Conservation (phyloP, 148 eudicot genomes). For the Chenopodium suecicum region DNA sequence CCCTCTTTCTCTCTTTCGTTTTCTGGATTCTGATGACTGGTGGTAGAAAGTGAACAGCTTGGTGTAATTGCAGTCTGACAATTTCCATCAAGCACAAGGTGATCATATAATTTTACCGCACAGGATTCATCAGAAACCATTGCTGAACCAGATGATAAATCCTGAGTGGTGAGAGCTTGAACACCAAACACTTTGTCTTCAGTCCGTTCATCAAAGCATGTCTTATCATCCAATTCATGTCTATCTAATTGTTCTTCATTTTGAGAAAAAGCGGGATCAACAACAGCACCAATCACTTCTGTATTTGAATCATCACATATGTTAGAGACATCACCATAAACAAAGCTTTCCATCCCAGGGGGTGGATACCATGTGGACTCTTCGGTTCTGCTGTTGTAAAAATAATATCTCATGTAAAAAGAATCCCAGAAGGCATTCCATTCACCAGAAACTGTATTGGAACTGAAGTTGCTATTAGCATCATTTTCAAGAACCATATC, state of each 20-base stretch:
- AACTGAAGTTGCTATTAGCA: constrained; percentile 19
- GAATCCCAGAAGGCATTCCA: constrained; percentile 77
- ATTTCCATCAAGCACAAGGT: constrained; percentile 18
- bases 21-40: not conserved
- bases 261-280: constrained; percentile 15
- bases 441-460: constrained; percentile 39
- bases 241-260: constrained; percentile 24
- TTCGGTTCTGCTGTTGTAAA: constrained; percentile 54
- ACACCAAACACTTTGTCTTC: not conserved
- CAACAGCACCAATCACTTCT: constrained; percentile 30
- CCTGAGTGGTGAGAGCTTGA: constrained; percentile 17
- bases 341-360: constrained; percentile 66
- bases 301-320: constrained; percentile 29
- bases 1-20: constrained; percentile 14
- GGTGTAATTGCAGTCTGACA: constrained; percentile 14
- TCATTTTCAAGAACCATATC: constrained; percentile 27
- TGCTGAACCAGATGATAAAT: constrained; percentile 8
- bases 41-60: not conserved
- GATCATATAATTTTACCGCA: constrained; percentile 15
- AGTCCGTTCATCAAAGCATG: constrained; percentile 17
- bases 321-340: constrained; percentile 25
- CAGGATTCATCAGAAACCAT: not conserved
- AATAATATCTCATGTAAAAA: constrained; percentile 58
- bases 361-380: constrained; percentile 88
- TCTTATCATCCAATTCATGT: constrained; percentile 23